A percentile compares a stretch with the other conserved stretches of the same genome.
These are phyloP conservation scores for Elaeis oleifera DNA, from an alignment of 202 grass and related monocot species.

Conservation along the genomic window DNA sequence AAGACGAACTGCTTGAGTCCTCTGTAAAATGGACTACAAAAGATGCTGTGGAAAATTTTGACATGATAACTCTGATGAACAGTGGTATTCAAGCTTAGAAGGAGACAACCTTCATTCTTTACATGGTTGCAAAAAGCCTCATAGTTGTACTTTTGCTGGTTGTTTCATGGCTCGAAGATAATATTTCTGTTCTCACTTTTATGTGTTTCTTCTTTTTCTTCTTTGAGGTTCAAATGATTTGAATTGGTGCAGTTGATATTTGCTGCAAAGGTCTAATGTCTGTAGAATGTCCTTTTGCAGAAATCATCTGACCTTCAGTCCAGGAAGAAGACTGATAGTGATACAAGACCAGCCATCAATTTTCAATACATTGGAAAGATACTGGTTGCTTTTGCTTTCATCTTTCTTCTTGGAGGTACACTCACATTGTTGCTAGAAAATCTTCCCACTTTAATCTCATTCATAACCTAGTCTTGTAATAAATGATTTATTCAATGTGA, in stretches of 20 bases:
- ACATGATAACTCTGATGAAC: no score
- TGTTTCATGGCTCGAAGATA: no score
- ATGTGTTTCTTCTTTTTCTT: no score
- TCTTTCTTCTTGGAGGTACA: constrained; percentile 64
- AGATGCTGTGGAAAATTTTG: no score
- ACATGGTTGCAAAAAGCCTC: no score
- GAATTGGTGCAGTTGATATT: neutral
- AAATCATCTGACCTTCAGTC: constrained; percentile 18
- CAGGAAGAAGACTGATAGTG: constrained; percentile 12
- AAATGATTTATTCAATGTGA: no score
- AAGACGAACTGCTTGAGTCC: no score
- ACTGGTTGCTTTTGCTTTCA: constrained; percentile 53
- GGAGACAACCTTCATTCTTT: no score
- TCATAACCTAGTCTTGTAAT: neutral
- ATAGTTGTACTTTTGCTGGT: no score
- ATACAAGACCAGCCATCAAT: neutral
- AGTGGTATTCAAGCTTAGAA: no score
- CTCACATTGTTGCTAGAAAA: constrained; percentile 62
- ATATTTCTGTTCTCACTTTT: no score
- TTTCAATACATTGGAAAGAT: constrained; percentile 49
- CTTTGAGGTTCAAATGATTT: neutral
- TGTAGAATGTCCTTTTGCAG: constrained; percentile 14
- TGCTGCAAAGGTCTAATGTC: neutral
- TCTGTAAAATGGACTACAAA: no score
- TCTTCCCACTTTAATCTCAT: constrained; percentile 45